phyloP scores from a whole-genome alignment of 2,329 filamentous ascomycete genomes.

The Stachybotrys echinatus region DNA sequence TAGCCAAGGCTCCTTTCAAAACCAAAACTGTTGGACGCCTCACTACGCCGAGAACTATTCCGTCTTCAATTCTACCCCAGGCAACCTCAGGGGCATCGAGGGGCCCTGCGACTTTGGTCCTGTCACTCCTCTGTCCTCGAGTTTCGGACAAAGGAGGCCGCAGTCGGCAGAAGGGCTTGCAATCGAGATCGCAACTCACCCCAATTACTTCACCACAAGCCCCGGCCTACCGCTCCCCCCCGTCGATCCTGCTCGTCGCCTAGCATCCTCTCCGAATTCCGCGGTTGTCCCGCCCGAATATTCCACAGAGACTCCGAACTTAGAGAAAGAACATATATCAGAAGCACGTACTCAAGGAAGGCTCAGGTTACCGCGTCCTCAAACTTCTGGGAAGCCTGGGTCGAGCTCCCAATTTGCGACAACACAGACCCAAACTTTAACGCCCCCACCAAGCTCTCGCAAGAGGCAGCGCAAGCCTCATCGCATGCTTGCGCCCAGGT shows the following conservation, averaged over 20 bases:
- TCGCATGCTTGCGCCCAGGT: constrained; percentile 49
- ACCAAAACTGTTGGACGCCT: constrained; percentile 51
- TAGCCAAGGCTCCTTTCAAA: constrained; percentile 40
- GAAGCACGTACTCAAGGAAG: constrained; percentile 36
- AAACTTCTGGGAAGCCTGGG: constrained; percentile 23
- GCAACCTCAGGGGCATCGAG: constrained; percentile 45
- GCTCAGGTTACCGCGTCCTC: constrained; percentile 19
- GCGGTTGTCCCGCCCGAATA: constrained; percentile 24
- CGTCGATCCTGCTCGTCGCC: constrained; percentile 52
- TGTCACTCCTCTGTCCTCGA: constrained; percentile 25
- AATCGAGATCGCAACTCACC: constrained; percentile 54
- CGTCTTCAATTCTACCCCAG: constrained; percentile 60
- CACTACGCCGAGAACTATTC: constrained; percentile 61
- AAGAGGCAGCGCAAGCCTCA: constrained; percentile 51
- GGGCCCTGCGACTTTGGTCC: constrained; percentile 40
- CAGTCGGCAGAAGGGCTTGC: constrained; percentile 45
- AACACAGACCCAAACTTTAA: constrained; percentile 45
- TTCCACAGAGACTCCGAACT: constrained; percentile 10
- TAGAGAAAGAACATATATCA: constrained; percentile 3
- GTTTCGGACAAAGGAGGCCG: constrained; percentile 39
- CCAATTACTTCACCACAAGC: constrained; percentile 53
- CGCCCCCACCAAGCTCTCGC: constrained; percentile 53
- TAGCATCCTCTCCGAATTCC: constrained; percentile 52
- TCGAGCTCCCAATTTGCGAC: constrained; percentile 24
- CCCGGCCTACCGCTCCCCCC: constrained; percentile 50